Evolutionary conservation across 75 land plant genomes (phyloP), one percentile per base, ranked within the genome.

Genomic region (Pinus albicaulis): DNA sequence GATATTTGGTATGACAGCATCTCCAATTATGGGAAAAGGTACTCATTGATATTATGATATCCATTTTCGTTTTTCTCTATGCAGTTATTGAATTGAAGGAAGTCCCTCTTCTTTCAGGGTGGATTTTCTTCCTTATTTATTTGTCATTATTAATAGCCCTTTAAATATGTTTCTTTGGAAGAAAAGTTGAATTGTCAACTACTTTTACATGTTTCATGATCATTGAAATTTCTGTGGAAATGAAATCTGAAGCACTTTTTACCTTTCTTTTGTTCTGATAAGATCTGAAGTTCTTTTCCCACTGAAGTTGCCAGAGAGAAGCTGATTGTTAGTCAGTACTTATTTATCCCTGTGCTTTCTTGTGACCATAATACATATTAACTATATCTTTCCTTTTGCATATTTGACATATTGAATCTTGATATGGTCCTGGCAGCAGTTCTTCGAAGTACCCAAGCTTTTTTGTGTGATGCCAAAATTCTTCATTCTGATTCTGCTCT

Each of bases 1-100:
- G n/a, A 92, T 96, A 78, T 89, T 96, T 85, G 99, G 99, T 52
- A 96, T 96, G 99, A 96, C 99, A 41, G 99, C 99, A 70, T 93
- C 97, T 74, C 99, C 97, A 60, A 82, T 92, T 52, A 76, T 92
- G 65, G 92, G 92, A 41, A 96, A 92, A 93, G 97, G 99, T 93
- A 87, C 17, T 55, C 3, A 44, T 25, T 48, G 53, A 48, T 48
- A 48, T 48, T 48, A 48, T 48, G 12, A 48, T 20, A 20, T 41
- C 23, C 71, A 41, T 3, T 20, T 68, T 61, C 26, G 15, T 61
- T 41, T 41, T 68, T 22, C 19, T 68, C 41, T 20, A 17, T 36
- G n/a, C 7, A 68, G 38, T 34, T 41, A n/a, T 8, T 3, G n/a
- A 20, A 23, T 41, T 41, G 24, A 20, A 41, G 3, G 41, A 65